Evolutionary conservation across 164 flowering plant genomes (phyloP).

Genomic region (Echeveria elegans): DNA sequence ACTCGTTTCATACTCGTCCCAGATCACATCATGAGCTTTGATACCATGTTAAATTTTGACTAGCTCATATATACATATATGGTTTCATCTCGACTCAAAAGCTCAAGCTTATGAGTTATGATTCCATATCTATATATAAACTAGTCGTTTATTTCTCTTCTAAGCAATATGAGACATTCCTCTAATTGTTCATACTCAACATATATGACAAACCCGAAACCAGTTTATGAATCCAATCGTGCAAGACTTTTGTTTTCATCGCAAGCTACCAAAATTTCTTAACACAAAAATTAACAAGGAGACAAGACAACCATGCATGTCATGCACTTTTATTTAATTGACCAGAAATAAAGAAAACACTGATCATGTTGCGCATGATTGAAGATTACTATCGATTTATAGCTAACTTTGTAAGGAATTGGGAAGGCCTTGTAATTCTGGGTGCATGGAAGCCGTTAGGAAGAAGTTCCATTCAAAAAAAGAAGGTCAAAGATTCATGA

Average conservation of each 20-base stretch:
- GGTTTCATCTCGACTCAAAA: too few species aligned
- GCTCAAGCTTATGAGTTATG: too few species aligned
- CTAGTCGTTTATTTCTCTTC: too few species aligned
- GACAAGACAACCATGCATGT: not conserved
- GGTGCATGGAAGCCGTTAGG: not conserved
- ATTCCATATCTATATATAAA: too few species aligned
- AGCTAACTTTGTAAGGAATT: not conserved
- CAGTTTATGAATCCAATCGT: not conserved
- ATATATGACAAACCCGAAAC: not conserved
- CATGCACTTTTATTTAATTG: not conserved
- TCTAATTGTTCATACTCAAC: too few species aligned
- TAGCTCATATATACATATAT: too few species aligned
- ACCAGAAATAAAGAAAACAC: too few species aligned
- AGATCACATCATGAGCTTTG: too few species aligned
- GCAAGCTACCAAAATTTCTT: not conserved
- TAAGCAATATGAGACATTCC: too few species aligned
- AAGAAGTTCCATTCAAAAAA: not conserved
- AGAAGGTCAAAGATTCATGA: slow-evolving; percentile 2
- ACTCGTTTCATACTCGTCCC: too few species aligned
- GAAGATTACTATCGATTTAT: not conserved
- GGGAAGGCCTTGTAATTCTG: not conserved
- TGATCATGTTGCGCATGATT: too few species aligned
- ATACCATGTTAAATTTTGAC: too few species aligned
- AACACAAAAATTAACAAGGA: not conserved
- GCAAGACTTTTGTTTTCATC: not conserved